Conservation (phyloP, 257 asterid genomes). For the Solanum corneliomulleri region DNA sequence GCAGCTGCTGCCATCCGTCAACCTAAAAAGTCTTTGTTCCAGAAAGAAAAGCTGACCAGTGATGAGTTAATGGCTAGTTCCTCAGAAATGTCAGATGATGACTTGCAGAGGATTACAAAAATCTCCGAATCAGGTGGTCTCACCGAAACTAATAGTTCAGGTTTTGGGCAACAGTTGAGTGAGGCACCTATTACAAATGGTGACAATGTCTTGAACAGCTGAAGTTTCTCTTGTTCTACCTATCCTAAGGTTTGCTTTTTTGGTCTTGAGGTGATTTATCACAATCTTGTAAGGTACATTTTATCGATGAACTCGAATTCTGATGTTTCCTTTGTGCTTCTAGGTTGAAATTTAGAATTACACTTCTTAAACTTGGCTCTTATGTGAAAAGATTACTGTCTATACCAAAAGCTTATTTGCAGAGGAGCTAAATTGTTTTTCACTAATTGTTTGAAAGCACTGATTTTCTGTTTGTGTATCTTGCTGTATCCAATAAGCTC, state of each 20-base stretch:
- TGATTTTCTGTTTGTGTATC: not conserved
- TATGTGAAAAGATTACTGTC: not conserved
- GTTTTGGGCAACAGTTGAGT: slow-evolving; percentile 16
- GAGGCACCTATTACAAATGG: slow-evolving; percentile 36
- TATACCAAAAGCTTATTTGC: not conserved
- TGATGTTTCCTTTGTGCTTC: not conserved
- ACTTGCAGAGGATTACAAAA: slow-evolving; percentile 56
- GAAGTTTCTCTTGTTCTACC: not conserved
- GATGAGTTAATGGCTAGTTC: slow-evolving; percentile 42
- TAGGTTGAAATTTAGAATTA: not conserved
- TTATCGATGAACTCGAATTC: not conserved
- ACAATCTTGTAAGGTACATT: not conserved
- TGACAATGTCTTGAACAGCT: not conserved
- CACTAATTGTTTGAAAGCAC: not conserved
- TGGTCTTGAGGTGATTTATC: not conserved
- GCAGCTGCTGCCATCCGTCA: slow-evolving; percentile 94
- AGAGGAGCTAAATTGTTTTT: not conserved
- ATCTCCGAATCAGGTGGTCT: slow-evolving; percentile 61
- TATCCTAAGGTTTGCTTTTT: not conserved
- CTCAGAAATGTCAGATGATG: slow-evolving; percentile 42
- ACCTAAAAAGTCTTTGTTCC: slow-evolving; percentile 46
- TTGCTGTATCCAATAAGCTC: not conserved
- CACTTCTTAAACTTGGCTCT: not conserved
- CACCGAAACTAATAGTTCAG: slow-evolving; percentile 16
- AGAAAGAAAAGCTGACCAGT: slow-evolving; percentile 35